Evolutionary conservation across 2,329 filamentous ascomycete genomes (phyloP).

Genomic region (Penicillium sp.): DNA sequence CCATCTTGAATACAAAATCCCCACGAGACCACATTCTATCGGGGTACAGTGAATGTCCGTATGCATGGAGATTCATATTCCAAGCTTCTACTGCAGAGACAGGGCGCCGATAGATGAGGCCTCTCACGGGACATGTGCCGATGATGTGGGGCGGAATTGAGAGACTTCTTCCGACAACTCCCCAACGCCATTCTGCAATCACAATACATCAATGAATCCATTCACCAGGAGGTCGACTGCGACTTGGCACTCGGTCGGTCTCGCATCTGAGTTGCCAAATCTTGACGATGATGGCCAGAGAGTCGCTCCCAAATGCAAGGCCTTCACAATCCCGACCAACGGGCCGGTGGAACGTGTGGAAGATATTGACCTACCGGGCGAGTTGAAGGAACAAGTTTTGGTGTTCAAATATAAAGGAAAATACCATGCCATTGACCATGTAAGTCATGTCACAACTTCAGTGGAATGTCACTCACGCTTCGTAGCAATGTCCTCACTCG

Average conservation of each 20-base stretch:
- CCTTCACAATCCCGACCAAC: constrained; percentile 53
- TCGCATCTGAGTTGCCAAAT: constrained; percentile 58
- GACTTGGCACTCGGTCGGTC: constrained; percentile 57
- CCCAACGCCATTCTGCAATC: background rate
- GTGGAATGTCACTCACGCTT: constrained; percentile 1
- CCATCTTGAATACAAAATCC: background rate
- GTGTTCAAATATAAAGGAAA: constrained; percentile 65
- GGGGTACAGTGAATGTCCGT: too few relatives aligned
- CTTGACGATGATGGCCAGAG: constrained; percentile 43
- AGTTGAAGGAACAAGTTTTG: constrained; percentile 62
- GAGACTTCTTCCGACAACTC: constrained; percentile 1
- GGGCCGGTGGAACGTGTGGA: constrained; percentile 26
- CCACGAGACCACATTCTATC: too few relatives aligned
- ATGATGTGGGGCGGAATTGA: constrained; percentile 3
- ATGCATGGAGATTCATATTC: too few relatives aligned
- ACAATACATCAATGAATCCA: constrained; percentile 17
- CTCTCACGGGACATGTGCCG: background rate
- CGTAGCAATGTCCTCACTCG: constrained; percentile 67
- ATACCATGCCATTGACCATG: constrained; percentile 70
- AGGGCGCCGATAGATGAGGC: too few relatives aligned
- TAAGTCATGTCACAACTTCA: constrained; percentile 34
- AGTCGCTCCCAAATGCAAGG: constrained; percentile 57
- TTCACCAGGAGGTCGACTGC: constrained; percentile 24
- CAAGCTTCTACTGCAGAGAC: too few relatives aligned
- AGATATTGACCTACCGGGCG: constrained; percentile 38